These are phyloP conservation scores for Histomonas meleagridis DNA, from an alignment of 208 protist species.

Conservation along the genomic window DNA sequence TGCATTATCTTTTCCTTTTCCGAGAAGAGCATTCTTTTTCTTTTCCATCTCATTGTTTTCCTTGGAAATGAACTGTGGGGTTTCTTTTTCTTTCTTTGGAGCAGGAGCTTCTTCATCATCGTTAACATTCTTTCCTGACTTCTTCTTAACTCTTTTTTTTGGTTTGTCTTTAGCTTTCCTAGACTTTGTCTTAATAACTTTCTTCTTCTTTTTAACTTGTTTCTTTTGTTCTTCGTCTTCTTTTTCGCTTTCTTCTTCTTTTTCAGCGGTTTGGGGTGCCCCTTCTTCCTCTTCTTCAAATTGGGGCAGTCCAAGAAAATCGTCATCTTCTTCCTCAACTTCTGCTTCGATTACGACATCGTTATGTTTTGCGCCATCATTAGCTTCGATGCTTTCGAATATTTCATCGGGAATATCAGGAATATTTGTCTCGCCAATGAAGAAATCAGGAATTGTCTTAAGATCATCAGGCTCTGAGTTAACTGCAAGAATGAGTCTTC, in stretches of 20 bases:
- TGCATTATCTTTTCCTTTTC: too few species aligned
- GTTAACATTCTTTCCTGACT: background rate
- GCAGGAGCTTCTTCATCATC: background rate
- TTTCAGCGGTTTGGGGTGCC: too few species aligned
- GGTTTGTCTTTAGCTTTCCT: background rate
- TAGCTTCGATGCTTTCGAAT: background rate
- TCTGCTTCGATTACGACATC: background rate
- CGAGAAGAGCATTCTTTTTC: too few species aligned
- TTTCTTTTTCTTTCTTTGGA: too few species aligned
- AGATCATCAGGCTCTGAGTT: background rate
- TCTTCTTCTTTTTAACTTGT: background rate
- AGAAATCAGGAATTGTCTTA: background rate
- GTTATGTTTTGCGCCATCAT: background rate
- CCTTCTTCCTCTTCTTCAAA: too few species aligned
- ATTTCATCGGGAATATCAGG: background rate
- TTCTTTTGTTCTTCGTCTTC: background rate
- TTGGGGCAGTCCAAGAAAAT: too few species aligned
- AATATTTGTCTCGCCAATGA: background rate
- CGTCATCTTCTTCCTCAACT: too few species aligned
- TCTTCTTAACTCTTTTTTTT: too few species aligned
- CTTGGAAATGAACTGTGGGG: too few species aligned
- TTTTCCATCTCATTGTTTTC: too few species aligned
- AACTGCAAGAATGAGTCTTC: background rate
- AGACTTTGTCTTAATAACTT: background rate
- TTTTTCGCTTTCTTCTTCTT: background rate